phyloP scores from a whole-genome alignment of 73 alveolate species.

The Stentor roeselii region DNA sequence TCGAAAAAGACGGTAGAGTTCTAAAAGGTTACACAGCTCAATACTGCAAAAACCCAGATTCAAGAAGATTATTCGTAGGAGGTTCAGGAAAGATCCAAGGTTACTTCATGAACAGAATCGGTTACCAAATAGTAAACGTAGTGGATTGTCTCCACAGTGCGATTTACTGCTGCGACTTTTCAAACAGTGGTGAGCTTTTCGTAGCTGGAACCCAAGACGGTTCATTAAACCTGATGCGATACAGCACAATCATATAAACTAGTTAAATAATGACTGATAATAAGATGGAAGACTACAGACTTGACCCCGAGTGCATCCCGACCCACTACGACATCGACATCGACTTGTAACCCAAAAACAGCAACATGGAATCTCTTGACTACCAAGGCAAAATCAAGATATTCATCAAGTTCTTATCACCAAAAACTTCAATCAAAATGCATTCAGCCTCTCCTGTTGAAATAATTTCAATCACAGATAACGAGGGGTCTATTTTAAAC shows the following conservation, averaged over 20 bases:
- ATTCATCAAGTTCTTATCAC: neutral
- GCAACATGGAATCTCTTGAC: no score
- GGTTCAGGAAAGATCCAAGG: constrained; percentile 54
- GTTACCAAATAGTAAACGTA: neutral
- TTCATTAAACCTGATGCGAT: no score
- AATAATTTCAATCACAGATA: neutral
- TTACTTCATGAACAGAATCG: neutral
- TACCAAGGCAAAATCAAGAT: neutral
- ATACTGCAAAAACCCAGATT: constrained; percentile 50
- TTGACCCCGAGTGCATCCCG: no score
- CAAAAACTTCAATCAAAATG: neutral
- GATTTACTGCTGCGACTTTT: neutral
- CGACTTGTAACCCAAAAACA: no score
- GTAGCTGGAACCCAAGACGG: constrained; percentile 26
- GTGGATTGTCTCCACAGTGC: neutral
- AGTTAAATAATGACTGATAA: no score
- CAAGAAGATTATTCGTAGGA: constrained; percentile 61
- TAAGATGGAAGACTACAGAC: no score
- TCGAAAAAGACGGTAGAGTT: neutral
- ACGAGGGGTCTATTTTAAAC: no score
- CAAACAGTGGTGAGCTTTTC: neutral
- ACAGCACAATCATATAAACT: no score
- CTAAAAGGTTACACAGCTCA: constrained; percentile 66
- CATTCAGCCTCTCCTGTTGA: neutral
- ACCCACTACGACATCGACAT: no score